These are phyloP conservation scores for Stephania cephalantha DNA, from an alignment of 164 flowering plant genomes.

Conservation along the genomic window DNA sequence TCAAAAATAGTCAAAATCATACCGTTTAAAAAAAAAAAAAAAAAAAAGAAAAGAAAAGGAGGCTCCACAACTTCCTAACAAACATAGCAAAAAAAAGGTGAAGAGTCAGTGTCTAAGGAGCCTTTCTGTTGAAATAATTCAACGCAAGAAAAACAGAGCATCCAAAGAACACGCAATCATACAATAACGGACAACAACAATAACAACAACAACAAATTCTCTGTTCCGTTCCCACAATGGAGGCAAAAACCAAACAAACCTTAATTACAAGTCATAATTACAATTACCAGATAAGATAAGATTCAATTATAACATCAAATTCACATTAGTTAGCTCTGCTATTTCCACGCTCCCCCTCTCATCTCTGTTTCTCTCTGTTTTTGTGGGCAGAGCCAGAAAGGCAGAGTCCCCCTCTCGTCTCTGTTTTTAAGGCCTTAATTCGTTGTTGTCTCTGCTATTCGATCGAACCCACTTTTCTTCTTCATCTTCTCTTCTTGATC, in stretches of 20 bases:
- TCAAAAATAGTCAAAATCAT: neutral
- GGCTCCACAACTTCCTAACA: neutral
- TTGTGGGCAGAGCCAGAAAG: neutral
- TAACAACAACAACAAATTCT: too few relatives aligned
- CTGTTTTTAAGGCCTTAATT: conserved; percentile 22
- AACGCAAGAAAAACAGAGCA: neutral
- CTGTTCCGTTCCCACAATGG: neutral
- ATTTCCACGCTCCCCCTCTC: conserved; percentile 15
- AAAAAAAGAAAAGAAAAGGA: neutral
- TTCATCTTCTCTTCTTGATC: neutral
- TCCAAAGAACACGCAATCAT: neutral
- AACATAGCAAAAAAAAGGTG: neutral
- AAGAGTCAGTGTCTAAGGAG: neutral
- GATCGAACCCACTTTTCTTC: conserved; percentile 3
- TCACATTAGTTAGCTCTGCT: neutral
- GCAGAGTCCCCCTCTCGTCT: conserved; percentile 23
- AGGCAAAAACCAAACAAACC: neutral
- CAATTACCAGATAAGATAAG: too few relatives aligned
- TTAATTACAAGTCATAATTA: too few relatives aligned
- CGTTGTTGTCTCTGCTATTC: conserved; percentile 8
- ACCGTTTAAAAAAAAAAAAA: neutral
- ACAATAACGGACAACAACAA: too few relatives aligned
- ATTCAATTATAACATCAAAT: too few relatives aligned
- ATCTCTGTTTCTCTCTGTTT: conserved; percentile 18
- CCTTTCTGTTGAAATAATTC: neutral